A percentile compares a stretch with the other conserved stretches of the same genome.
Conservation (phyloP, 2,329 filamentous ascomycete genomes). For the Calycina herbarum region DNA sequence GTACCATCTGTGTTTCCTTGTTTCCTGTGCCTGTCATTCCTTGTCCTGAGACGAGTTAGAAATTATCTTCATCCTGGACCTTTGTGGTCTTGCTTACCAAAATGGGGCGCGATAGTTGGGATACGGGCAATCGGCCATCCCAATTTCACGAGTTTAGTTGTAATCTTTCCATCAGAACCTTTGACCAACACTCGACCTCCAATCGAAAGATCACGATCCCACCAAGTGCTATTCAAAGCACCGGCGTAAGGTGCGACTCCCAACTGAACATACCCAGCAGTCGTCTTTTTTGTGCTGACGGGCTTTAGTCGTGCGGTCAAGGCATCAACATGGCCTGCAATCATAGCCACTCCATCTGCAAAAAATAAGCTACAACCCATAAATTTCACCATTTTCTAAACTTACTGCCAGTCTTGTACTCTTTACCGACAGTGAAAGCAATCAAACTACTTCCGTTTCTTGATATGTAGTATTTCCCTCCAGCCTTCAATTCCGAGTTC, state of each 20-base stretch:
- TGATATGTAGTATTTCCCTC: constrained; percentile 85
- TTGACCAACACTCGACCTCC: constrained; percentile 86
- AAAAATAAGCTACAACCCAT: background rate
- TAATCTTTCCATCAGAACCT: constrained; percentile 72
- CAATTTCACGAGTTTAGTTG: constrained; percentile 80
- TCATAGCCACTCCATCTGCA: constrained; percentile 76
- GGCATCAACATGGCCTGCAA: constrained; percentile 92
- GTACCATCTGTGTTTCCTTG: constrained; percentile 88
- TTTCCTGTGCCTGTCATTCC: constrained; percentile 70
- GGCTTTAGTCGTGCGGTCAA: constrained; percentile 90
- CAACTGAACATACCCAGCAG: constrained; percentile 83
- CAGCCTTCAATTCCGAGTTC: constrained; percentile 68
- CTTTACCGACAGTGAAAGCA: constrained; percentile 78
- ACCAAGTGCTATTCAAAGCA: constrained; percentile 86
- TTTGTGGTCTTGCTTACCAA: constrained; percentile 53
- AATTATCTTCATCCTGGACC: too few relatives aligned
- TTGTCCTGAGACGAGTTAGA: background rate
- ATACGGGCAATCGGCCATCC: constrained; percentile 78
- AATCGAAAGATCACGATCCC: constrained; percentile 91
- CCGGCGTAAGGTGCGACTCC: constrained; percentile 93
- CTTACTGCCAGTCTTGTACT: constrained; percentile 68
- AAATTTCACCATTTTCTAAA: background rate
- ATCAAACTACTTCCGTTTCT: constrained; percentile 85
- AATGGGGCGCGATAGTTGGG: constrained; percentile 90
- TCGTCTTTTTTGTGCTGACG: constrained; percentile 78